Conservation (phyloP, 1,284 basidiomycete species). For the Papiliotrema laurentii region DNA sequence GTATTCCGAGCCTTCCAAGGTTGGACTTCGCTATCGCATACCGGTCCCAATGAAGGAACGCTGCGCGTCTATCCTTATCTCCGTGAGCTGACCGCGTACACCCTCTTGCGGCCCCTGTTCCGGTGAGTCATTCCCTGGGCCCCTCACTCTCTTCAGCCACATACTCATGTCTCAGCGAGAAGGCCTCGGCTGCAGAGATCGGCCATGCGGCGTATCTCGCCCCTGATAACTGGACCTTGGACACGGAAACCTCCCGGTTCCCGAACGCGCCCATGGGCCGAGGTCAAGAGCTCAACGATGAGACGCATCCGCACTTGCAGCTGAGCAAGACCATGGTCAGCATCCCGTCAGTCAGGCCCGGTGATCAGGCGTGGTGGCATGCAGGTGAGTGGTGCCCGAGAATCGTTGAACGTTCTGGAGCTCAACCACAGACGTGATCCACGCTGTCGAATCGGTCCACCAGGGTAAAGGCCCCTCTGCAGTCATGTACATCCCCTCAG, state of each 20-base stretch:
- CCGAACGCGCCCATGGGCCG: slow-evolving; percentile 60
- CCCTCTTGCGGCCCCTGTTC: slow-evolving; percentile 73
- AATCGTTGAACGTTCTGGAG: too few relatives aligned
- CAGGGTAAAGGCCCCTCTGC: slow-evolving; percentile 61
- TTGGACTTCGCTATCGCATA: slow-evolving; percentile 59
- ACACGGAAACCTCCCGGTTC: slow-evolving; percentile 58
- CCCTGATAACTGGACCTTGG: slow-evolving; percentile 60
- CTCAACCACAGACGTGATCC: slow-evolving; percentile 65
- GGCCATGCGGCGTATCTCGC: slow-evolving; percentile 47
- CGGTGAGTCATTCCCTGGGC: slow-evolving; percentile 19
- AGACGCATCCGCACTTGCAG: slow-evolving; percentile 66
- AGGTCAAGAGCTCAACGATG: slow-evolving; percentile 60
- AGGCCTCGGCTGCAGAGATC: slow-evolving; percentile 11
- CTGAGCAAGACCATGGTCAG: slow-evolving; percentile 67
- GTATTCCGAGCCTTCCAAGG: slow-evolving; percentile 74
- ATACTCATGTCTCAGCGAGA: slow-evolving; percentile 1
- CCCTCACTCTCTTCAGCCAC: neutral
- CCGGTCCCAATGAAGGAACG: slow-evolving; percentile 66
- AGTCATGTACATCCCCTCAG: slow-evolving; percentile 74
- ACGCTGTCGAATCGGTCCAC: slow-evolving; percentile 65
- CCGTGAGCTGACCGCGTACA: slow-evolving; percentile 67
- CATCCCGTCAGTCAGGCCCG: slow-evolving; percentile 65
- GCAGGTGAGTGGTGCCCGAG: slow-evolving; percentile 56
- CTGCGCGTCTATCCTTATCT: slow-evolving; percentile 72
- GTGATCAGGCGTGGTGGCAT: slow-evolving; percentile 79